Conservation (phyloP, 176 grass and related monocot species). For the Juncus effusus region DNA sequence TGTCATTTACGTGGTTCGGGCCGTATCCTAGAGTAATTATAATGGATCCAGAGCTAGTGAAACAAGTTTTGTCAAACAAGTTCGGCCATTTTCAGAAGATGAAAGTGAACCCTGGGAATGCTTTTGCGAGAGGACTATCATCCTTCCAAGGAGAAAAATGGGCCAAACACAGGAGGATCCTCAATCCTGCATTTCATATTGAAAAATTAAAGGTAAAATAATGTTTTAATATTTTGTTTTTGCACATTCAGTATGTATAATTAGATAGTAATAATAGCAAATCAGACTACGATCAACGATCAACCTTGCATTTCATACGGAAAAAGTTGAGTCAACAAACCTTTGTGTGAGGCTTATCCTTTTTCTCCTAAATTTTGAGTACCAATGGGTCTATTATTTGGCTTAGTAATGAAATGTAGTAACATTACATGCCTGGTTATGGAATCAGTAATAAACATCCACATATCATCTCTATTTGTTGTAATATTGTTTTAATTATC, state of each 20-base stretch:
- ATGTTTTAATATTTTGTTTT: background rate
- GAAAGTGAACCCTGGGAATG: conserved; percentile 5
- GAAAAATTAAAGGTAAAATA: conserved; percentile 36
- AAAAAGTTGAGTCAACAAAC: background rate
- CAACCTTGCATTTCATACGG: background rate
- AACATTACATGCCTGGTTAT: too few relatives aligned
- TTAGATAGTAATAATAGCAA: background rate
- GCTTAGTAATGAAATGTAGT: too few relatives aligned
- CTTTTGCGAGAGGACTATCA: conserved; percentile 15
- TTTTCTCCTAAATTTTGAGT: background rate
- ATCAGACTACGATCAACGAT: too few relatives aligned
- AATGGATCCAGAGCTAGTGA: conserved; percentile 39
- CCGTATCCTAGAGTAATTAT: conserved; percentile 31
- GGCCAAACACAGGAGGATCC: conserved; percentile 29
- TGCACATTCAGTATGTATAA: background rate
- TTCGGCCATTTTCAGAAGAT: conserved; percentile 38
- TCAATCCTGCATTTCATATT: conserved; percentile 41
- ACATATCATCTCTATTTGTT: background rate
- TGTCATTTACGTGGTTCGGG: conserved; percentile 54
- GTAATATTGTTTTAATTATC: background rate
- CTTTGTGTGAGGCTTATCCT: background rate
- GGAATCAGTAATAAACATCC: too few relatives aligned
- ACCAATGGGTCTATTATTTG: too few relatives aligned
- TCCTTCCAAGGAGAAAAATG: conserved; percentile 35
- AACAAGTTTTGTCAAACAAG: conserved; percentile 48